A percentile compares a stretch with the other conserved stretches of the same genome.
These are phyloP conservation scores for Claviceps sp. DNA, from an alignment of 2,329 filamentous ascomycete genomes.

Conservation along the genomic window DNA sequence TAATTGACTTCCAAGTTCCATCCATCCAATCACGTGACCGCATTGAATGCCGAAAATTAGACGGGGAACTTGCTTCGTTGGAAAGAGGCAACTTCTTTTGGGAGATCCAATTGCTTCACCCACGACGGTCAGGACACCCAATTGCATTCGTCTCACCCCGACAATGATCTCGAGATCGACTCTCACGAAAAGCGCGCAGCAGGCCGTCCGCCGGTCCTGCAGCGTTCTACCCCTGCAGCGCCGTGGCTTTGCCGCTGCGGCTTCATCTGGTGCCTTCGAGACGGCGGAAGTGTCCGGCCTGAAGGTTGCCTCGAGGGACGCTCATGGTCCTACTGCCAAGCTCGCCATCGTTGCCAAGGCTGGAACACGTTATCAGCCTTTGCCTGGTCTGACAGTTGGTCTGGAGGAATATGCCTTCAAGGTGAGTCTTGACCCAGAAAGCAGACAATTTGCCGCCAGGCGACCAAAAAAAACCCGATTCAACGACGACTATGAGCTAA, in stretches of 20 bases:
- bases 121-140: constrained; percentile 33
- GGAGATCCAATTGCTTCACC: constrained; percentile 23
- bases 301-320: constrained; percentile 86
- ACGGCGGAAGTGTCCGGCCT: constrained; percentile 73
- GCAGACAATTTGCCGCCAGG: constrained; percentile 2
- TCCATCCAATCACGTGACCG: constrained; percentile 22
- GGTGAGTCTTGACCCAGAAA: constrained; percentile 33
- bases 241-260: constrained; percentile 46
- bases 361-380: constrained; percentile 81
- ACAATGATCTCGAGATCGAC: constrained; percentile 51
- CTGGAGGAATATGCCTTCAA: constrained; percentile 97
- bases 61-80: constrained; percentile 24
- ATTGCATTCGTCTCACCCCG: constrained; percentile 43
- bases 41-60: constrained; percentile 27
- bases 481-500: constrained; percentile 27
- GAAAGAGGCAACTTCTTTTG: constrained; percentile 28
- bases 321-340: constrained; percentile 77
- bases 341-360: constrained; percentile 88
- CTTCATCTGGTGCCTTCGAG: constrained; percentile 70
- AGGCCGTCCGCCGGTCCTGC: constrained; percentile 43
- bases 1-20: too few species aligned
- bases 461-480: neutral
- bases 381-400: constrained; percentile 79
- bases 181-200: constrained; percentile 44
- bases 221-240: constrained; percentile 39